These are phyloP conservation scores for Cryptosporidium ubiquitum DNA, from an alignment of 169 alveolate species.

Conservation along the genomic window DNA sequence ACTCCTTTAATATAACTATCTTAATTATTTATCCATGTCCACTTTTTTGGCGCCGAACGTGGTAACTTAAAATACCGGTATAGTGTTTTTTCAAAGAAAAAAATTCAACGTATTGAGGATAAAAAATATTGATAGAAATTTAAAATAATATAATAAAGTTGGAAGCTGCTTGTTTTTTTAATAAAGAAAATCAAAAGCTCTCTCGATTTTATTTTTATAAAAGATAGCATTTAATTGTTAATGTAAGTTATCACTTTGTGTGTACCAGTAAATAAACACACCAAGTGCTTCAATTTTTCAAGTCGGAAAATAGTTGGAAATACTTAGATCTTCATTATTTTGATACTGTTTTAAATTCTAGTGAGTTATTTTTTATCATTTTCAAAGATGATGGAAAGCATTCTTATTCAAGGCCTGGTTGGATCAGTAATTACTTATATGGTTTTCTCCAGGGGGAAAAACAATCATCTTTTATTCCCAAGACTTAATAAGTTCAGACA, in stretches of 20 bases:
- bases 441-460: conserved; percentile 23
- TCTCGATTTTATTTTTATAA: neutral
- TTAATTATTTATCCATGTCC: neutral
- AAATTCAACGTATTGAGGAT: neutral
- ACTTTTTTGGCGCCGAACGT: conserved; percentile 11
- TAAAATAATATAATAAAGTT: no score
- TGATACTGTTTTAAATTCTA: no score
- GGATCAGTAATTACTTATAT: conserved; percentile 27
- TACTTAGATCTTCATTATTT: neutral
- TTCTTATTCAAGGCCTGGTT: conserved; percentile 33
- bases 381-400: conserved; percentile 44
- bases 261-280: neutral
- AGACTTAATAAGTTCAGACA: conserved; percentile 12
- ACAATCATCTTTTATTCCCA: conserved; percentile 9
- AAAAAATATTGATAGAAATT: no score
- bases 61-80: neutral
- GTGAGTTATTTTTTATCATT: neutral
- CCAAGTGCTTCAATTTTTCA: neutral
- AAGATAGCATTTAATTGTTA: neutral
- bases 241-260: neutral
- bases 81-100: neutral
- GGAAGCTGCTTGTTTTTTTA: neutral
- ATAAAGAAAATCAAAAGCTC: no score
- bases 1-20: neutral
- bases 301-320: neutral